phyloP scores from a whole-genome alignment of 2,329 filamentous ascomycete genomes.

The Trichoderma sp. region DNA sequence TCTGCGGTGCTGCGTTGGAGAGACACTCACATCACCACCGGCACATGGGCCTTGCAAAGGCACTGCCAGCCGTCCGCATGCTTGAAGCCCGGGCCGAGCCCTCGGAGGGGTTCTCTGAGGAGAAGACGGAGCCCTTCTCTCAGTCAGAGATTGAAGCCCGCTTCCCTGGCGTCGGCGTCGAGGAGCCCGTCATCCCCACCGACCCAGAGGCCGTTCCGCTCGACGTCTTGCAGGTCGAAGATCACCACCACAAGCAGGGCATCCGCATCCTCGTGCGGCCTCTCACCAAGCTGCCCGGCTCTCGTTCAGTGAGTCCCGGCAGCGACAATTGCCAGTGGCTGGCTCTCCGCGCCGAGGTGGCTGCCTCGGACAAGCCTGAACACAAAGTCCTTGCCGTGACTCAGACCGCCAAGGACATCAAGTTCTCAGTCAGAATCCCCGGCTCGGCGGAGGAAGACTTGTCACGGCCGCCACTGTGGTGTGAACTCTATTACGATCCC shows the following conservation, averaged over 20 bases:
- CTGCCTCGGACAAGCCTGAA: slow-evolving; percentile 53
- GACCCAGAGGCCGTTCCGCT: slow-evolving; percentile 52
- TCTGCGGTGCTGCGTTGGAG: slow-evolving; percentile 12
- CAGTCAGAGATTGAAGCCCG: slow-evolving; percentile 57
- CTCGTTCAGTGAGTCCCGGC: slow-evolving; percentile 58
- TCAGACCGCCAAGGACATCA: slow-evolving; percentile 61
- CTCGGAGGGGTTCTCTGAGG: slow-evolving; percentile 46
- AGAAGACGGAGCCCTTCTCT: slow-evolving; percentile 61
- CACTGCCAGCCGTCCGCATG: slow-evolving; percentile 41
- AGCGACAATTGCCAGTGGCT: slow-evolving; percentile 60
- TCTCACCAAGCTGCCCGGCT: slow-evolving; percentile 52
- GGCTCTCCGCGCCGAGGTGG: slow-evolving; percentile 56
- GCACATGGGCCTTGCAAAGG: slow-evolving; percentile 33
- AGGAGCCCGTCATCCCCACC: slow-evolving; percentile 43
- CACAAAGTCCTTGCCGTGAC: slow-evolving; percentile 62
- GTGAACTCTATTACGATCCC: slow-evolving; percentile 62
- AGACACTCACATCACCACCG: slow-evolving; percentile 8
- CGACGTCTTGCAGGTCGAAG: slow-evolving; percentile 54
- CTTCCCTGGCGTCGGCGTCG: slow-evolving; percentile 48
- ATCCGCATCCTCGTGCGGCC: slow-evolving; percentile 61
- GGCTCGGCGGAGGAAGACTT: slow-evolving; percentile 47
- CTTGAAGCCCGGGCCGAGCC: slow-evolving; percentile 46
- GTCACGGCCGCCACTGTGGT: slow-evolving; percentile 55
- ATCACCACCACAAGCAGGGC: slow-evolving; percentile 55
- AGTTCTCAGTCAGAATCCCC: slow-evolving; percentile 60